Base-by-base conservation (phyloP, 1,139 yeast genomes). In the Debaryomyces psychrophilus region DNA sequence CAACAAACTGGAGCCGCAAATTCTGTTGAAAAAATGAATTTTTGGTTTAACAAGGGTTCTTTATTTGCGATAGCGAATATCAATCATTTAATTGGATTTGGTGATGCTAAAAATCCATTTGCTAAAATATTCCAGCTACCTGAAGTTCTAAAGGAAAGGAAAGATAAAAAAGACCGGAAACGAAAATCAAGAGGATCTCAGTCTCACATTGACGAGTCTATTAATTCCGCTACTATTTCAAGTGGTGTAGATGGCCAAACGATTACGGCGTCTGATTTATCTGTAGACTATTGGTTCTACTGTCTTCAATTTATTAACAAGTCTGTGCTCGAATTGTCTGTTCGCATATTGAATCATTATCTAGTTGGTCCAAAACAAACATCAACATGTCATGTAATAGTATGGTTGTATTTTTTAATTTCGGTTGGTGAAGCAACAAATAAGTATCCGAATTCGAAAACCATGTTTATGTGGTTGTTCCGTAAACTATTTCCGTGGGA, bases 31-130 rank as follows among this genome's bases (percentile, higher is more conserved):
- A 82, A 82, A 55, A 68, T 83, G 56, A 83, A 82, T 49, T 86
- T 85, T 57, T 87, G 90, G 87, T 83, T 83, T 56, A 85, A 85
- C 56, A 85, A 86, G 59, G 85, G 89, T 1, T 81, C 90, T 1
- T 73, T 82, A 35, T 86, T 87, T 69, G 92, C 93, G 1, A 73
- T 86, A 46, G 83, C 90, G 23, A 87, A 87, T 57, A 82, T 87
- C 46, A 77, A 83, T 57, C 92, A 86, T 64, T 62, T 86, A 41
- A 79, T 85, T 43, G 95, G 95, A 1, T 83, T 86, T 64, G 95
- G 95, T 27, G 87, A 85, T 58, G 76, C 87, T 3, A 73, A 76
- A 42, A 86, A 85, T 58, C 90, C 93, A 15, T 85, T 87, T 65
- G 89, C 92, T 2, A 80, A 83, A 56, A 61, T 87, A 15, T 87